These are phyloP conservation scores for Paramecium pentaurelia DNA, from an alignment of 73 alveolate genomes.

Conservation along the genomic window DNA sequence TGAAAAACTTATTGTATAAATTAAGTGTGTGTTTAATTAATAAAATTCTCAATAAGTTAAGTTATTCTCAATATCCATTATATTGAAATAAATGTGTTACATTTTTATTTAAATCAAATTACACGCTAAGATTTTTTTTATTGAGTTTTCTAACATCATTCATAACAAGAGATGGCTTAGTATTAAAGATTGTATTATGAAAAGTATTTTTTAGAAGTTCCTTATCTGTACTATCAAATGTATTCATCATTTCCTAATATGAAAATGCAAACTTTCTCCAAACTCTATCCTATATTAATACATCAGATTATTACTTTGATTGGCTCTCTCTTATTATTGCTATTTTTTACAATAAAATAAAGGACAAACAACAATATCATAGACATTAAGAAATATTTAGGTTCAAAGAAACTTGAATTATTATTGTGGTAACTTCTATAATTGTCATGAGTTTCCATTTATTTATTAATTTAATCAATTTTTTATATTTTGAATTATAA, in stretches of 20 bases:
- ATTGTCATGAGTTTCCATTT: not conserved
- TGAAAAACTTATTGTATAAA: not conserved
- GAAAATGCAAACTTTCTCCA: constrained; percentile 6
- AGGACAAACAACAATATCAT: not conserved
- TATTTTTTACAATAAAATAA: not conserved
- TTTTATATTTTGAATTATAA: not conserved
- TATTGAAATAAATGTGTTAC: not conserved
- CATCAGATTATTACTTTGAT: not conserved
- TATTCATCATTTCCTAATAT: not conserved
- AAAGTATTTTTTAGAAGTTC: not conserved
- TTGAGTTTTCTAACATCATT: not conserved
- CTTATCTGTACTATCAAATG: not conserved
- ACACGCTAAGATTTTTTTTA: not conserved
- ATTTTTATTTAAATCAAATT: not conserved
- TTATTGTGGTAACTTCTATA: not conserved
- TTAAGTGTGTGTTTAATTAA: not conserved
- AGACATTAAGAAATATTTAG: not conserved
- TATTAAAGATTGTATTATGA: not conserved
- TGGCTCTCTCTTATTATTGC: not conserved
- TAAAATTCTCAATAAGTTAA: not conserved
- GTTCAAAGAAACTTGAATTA: not conserved
- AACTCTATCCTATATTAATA: not conserved
- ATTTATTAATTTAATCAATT: not conserved
- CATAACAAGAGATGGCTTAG: not conserved
- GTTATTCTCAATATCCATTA: not conserved